These are phyloP conservation scores for Trametes coccinea DNA, from an alignment of 768 basidiomycete genomes.

Conservation along the genomic window DNA sequence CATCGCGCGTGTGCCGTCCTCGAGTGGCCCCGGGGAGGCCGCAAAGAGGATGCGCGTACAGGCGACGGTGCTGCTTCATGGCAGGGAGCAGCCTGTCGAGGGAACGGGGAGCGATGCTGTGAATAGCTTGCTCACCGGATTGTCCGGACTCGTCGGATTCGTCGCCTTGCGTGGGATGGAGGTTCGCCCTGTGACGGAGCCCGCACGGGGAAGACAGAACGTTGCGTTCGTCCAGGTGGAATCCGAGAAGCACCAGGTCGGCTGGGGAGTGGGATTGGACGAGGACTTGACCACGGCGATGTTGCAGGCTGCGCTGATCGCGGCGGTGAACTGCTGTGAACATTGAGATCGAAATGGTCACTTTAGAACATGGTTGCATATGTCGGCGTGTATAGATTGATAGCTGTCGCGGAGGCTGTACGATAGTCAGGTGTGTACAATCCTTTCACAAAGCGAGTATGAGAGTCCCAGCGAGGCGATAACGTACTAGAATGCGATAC, in stretches of 20 bases:
- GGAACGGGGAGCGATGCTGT: not conserved
- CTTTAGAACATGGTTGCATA: too few relatives aligned
- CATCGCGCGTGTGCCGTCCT: not conserved
- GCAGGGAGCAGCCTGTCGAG: not conserved
- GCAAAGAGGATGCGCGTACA: not conserved
- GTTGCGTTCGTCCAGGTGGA: constrained; percentile 90
- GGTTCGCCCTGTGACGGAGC: constrained; percentile 51
- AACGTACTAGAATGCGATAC: too few relatives aligned
- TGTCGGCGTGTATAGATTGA: too few relatives aligned
- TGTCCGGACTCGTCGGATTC: not conserved
- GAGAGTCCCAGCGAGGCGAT: too few relatives aligned
- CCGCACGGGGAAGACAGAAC: constrained; percentile 84
- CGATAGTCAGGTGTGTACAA: too few relatives aligned
- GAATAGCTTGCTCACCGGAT: not conserved
- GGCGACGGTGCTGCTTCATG: too few relatives aligned
- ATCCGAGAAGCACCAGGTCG: constrained; percentile 48
- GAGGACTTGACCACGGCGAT: constrained; percentile 92
- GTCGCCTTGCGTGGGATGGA: not conserved
- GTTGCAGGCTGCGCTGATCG: constrained; percentile 82
- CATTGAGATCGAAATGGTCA: too few relatives aligned
- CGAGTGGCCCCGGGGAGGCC: too few relatives aligned
- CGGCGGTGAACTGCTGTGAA: constrained; percentile 32
- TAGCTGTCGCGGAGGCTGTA: too few relatives aligned
- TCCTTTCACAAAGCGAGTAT: too few relatives aligned
- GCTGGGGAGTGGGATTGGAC: constrained; percentile 90